Conservation (phyloP, 1,284 basidiomycete species). For the Polyporus tsugae region DNA sequence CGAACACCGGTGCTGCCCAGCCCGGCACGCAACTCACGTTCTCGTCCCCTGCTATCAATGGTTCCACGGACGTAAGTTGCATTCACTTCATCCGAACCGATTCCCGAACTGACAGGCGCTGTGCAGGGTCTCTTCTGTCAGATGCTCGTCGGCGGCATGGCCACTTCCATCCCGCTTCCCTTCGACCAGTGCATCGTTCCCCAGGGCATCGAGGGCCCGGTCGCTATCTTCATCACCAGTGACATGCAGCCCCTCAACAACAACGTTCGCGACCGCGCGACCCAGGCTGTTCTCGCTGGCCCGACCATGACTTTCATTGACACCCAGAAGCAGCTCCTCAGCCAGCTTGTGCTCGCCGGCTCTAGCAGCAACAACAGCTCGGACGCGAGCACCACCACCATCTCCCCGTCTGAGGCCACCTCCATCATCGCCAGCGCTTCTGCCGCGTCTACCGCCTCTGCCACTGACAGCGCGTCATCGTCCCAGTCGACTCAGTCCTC, state of each 20-base stretch:
- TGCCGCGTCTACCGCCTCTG: slow-evolving; percentile 14
- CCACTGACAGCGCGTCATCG: slow-evolving; percentile 22
- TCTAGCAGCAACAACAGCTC: slow-evolving; percentile 29
- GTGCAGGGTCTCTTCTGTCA: slow-evolving; percentile 72
- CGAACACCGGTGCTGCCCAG: slow-evolving; percentile 63
- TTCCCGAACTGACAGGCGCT: slow-evolving; percentile 1
- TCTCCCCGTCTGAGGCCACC: slow-evolving; percentile 34
- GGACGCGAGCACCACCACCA: slow-evolving; percentile 28
- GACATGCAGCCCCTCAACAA: slow-evolving; percentile 69
- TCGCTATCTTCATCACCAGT: slow-evolving; percentile 76
- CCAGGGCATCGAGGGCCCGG: slow-evolving; percentile 69
- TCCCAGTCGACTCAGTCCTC: background rate
- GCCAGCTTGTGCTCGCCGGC: slow-evolving; percentile 51
- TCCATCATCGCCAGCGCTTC: slow-evolving; percentile 33
- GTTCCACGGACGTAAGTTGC: slow-evolving; percentile 51
- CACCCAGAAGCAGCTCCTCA: slow-evolving; percentile 58
- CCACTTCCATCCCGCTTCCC: slow-evolving; percentile 65
- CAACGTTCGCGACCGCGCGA: slow-evolving; percentile 69
- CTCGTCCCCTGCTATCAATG: slow-evolving; percentile 62
- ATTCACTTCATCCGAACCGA: background rate
- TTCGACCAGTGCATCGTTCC: slow-evolving; percentile 70
- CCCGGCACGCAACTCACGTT: slow-evolving; percentile 72
- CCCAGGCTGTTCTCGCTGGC: slow-evolving; percentile 69
- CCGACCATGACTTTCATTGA: slow-evolving; percentile 78
- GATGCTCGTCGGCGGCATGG: slow-evolving; percentile 74